phyloP scores from a whole-genome alignment of 2,329 filamentous ascomycete genomes.

The Macrophomina tecta region DNA sequence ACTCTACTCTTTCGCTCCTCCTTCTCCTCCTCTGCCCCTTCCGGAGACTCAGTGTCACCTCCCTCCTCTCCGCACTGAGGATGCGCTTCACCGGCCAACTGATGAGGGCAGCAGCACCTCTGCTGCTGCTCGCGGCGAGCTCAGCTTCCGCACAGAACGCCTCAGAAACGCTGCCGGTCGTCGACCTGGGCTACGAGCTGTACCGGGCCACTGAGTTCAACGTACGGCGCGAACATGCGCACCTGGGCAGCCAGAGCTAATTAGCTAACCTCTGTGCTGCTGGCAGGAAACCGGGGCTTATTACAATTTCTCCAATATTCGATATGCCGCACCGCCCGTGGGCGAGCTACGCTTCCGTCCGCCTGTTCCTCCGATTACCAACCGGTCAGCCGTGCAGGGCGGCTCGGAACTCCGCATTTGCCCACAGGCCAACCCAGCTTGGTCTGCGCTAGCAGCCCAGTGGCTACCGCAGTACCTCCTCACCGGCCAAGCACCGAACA shows the following conservation, averaged over 20 bases:
- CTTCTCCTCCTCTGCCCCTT: neutral
- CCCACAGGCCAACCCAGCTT: constrained; percentile 8
- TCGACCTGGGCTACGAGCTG: constrained; percentile 26
- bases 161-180: neutral
- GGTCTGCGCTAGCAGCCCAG: neutral
- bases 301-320: constrained; percentile 64
- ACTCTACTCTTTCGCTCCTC: neutral
- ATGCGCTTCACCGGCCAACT: neutral
- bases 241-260: neutral
- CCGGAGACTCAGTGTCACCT: neutral
- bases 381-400: constrained; percentile 54
- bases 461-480: constrained; percentile 41
- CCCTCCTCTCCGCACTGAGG: neutral
- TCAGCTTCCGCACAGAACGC: neutral
- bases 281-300: constrained; percentile 48
- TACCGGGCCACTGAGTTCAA: constrained; percentile 20
- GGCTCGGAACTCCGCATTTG: constrained; percentile 43
- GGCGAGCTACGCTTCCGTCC: constrained; percentile 59
- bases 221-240: neutral
- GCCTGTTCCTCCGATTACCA: constrained; percentile 51
- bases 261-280: constrained; percentile 24
- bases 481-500: constrained; percentile 41
- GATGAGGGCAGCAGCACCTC: neutral
- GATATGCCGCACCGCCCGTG: constrained; percentile 61
- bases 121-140: neutral